Base-by-base conservation (phyloP, 306 rosid species). In the Sindora glabra region DNA sequence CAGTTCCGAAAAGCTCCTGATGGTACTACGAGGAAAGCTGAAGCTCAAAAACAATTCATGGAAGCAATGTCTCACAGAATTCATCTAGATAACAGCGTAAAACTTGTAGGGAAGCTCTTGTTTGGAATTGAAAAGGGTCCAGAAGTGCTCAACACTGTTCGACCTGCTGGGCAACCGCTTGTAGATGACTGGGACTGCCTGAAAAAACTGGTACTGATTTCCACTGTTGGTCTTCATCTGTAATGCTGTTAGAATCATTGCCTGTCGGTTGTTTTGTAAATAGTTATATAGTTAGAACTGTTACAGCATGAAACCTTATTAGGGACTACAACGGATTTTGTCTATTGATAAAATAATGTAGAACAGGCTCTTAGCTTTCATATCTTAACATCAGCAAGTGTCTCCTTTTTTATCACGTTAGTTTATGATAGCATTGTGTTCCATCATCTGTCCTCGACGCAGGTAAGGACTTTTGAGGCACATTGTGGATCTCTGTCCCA, bases 401-500 rank as follows among this genome's bases (percentile, higher is more conserved):
- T 59, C 39, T 50, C n/a, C n/a, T 42, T n/a, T 32, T 32, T 61
- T 17, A 22, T 65, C 29, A 50, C 41, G 11, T 65, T 56, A 65
- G 49, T 62, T 19, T 19, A 26, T 17, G 48, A 50, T 23, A 56
- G 18, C 48, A 34, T 3, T 1, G 1, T 45, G 12, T 27, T 14
- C 9, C 36, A 18, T 62, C n/a, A 49, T 41, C 33, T 14, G 4
- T 39, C 47, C 8, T 48, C 1, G 34, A 59, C 68, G 62, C 74
- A 94, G 99, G 99, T 94, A 55, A 77, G 94, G 68, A 80, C 77
- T 75, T 94, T 80, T 62, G 99, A 94, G 95, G 81, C 90, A 27
- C 71, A 76, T 17, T 94, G 99, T 21, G 99, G 97, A 78, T 80
- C 95, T 11, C 69, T 94, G 25, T 94, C 99, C 42, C 95, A 94